Percentiles rank a stretch among this genome's conserved stretches.
These are phyloP conservation scores for Mycena floridula DNA, from an alignment of 768 basidiomycete species.

Conservation along the genomic window DNA sequence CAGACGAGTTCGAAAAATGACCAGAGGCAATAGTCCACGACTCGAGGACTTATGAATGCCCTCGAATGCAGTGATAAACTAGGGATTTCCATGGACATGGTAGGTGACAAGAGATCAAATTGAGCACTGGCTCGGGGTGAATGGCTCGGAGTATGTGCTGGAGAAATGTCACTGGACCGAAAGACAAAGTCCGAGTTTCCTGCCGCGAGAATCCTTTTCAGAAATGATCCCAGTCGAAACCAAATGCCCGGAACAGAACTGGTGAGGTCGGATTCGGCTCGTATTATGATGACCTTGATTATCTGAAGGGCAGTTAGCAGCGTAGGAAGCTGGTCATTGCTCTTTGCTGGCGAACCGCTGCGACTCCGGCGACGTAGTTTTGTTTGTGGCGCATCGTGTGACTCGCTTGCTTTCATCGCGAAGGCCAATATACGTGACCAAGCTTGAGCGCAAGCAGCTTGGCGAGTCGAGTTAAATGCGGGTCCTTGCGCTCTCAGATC, in stretches of 20 bases:
- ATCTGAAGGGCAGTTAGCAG: constrained; percentile 55
- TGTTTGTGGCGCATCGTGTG: constrained; percentile 33
- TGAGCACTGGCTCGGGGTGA: constrained; percentile 44
- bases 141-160: constrained; percentile 42
- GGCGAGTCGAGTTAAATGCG: constrained; percentile 39
- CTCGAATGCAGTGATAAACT: constrained; percentile 15
- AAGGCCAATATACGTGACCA: constrained; percentile 64
- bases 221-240: constrained; percentile 50
- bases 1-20: constrained; percentile 64
- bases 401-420: constrained; percentile 46
- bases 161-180: constrained; percentile 33
- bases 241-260: constrained; percentile 51
- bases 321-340: constrained; percentile 28
- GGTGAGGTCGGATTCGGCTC: constrained; percentile 57
- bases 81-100: constrained; percentile 23
- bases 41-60: constrained; percentile 36
- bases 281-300: constrained; percentile 60
- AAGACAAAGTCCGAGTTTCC: constrained; percentile 61
- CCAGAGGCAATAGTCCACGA: constrained; percentile 71
- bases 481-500: constrained; percentile 35
- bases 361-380: constrained; percentile 12
- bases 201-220: constrained; percentile 44
- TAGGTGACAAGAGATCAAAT: constrained; percentile 24
- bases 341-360: constrained; percentile 8
- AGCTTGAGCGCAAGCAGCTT: constrained; percentile 36